phyloP scores from a whole-genome alignment of 768 basidiomycete genomes.

The Amylocystis lapponica region DNA sequence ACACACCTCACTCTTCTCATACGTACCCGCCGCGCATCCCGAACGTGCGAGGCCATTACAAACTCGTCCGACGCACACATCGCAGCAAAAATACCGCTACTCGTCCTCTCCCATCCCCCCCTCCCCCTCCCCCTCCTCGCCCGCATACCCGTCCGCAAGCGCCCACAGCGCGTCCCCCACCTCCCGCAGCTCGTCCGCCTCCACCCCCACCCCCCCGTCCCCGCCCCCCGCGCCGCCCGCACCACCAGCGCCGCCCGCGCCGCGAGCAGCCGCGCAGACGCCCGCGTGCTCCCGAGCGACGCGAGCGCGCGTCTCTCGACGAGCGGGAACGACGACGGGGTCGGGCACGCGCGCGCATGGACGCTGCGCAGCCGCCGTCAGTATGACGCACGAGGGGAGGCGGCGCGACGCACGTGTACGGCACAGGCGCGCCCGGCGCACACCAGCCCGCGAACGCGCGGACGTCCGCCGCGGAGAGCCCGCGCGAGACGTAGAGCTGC shows the following conservation, averaged over 20 bases:
- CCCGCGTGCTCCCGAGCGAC: conserved; percentile 38
- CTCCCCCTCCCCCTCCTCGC: conserved; percentile 18
- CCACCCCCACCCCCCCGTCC: conserved; percentile 32
- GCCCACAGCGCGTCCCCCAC: conserved; percentile 55
- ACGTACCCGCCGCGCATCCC: too few species aligned
- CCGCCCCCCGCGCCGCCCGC: conserved; percentile 34
- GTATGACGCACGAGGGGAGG: not conserved
- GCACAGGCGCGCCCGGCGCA: conserved; percentile 25
- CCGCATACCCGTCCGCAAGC: conserved; percentile 40
- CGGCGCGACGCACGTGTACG: conserved; percentile 32
- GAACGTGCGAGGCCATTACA: too few species aligned
- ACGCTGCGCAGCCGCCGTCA: conserved; percentile 29
- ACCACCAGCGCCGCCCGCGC: conserved; percentile 48
- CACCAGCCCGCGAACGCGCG: conserved; percentile 37
- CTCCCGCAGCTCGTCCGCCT: conserved; percentile 53
- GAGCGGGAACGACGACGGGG: conserved; percentile 54
- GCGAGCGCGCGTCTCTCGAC: conserved; percentile 29
- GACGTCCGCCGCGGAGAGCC: conserved; percentile 38
- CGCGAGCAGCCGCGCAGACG: conserved; percentile 37
- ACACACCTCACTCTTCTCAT: too few species aligned
- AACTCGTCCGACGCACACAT: too few species aligned
- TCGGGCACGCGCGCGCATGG: conserved; percentile 47
- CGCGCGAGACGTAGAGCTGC: conserved; percentile 53
- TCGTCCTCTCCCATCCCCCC: conserved; percentile 24
- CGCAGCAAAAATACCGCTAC: too few species aligned